A percentile compares a stretch with the other conserved stretches of the same genome.
Evolutionary conservation across 23 red algal genomes (phyloP).

Genomic region (Gracilaria domingensis): DNA sequence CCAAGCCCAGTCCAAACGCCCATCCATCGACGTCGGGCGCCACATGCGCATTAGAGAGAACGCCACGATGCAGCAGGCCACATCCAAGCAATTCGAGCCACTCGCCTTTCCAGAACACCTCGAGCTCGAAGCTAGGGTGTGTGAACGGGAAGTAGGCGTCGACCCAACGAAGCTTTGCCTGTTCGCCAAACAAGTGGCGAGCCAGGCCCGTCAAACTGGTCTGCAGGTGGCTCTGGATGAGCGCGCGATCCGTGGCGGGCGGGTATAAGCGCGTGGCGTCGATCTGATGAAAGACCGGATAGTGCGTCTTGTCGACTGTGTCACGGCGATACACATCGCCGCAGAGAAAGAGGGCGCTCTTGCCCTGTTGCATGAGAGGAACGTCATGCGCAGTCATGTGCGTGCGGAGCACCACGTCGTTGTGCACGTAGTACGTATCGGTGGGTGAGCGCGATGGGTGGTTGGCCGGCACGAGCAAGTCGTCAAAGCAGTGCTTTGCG

Average conservation of each 20-base stretch:
- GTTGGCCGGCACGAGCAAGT: constrained; percentile 74
- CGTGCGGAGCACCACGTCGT: constrained; percentile 79
- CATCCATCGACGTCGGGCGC: constrained; percentile 68
- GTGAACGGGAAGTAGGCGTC: constrained; percentile 96
- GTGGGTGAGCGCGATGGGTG: constrained; percentile 85
- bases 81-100: constrained; percentile 97
- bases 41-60: constrained; percentile 71
- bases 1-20: constrained; percentile 97
- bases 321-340: constrained; percentile 99
- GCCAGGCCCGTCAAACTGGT: constrained; percentile 65
- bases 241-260: background rate
- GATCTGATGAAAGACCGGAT: constrained; percentile 98
- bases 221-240: constrained; percentile 71
- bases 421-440: constrained; percentile 95
- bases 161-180: constrained; percentile 82
- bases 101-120: constrained; percentile 91
- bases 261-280: constrained; percentile 85
- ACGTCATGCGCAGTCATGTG: constrained; percentile 98
- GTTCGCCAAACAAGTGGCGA: constrained; percentile 76
- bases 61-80: constrained; percentile 76
- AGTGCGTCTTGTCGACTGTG: constrained; percentile 92
- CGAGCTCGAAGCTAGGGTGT: constrained; percentile 85
- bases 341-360: constrained; percentile 69
- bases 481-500: constrained; percentile 85
- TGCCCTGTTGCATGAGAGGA: constrained; percentile 58